Base-by-base conservation (phyloP, 805 yeast species). In the Hanseniaspora vineae region DNA sequence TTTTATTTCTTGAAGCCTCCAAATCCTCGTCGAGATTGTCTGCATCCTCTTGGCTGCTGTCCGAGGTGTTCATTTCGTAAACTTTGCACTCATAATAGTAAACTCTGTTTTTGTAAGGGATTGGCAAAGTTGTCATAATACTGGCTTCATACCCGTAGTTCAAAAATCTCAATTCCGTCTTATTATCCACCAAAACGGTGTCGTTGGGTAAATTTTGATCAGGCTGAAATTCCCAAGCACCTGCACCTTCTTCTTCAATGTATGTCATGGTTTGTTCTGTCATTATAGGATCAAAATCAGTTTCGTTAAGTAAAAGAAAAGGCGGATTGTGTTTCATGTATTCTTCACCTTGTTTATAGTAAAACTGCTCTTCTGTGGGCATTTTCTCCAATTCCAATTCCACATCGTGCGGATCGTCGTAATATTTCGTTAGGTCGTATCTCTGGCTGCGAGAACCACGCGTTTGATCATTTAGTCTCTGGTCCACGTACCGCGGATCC, bases 41-140 rank as follows among this genome's bases (percentile, higher is more conserved):
- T 5, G 6, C 19, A 9, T 35, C 40, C n/a, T 55, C 19, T 47
- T 50, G 46, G 0, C 76, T 64, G 40, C 61, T 66, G n/a, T 55
- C 60, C 2, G 83, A 78, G 46, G 76, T 70, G 9, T 80, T 78
- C 20, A 80, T 58, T 39, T 82, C 87, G 64, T 78, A 88, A 1
- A 92, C 74, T 58, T 92, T 92, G 39, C 81, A 76, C 60, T 89
- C 97, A 68, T 83, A 87, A 66, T 90, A 89, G 58, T 86, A 87
- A 3, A 86, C 90, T 47, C 85, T 92, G 58, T 84, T 86, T 50
- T 75, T 76, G 56, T 73, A 73, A 15, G 96, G 96, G 2, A 89
- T 71, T 0, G 96, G 97, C 50, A 89, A 67, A 64, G 86, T 89
- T 2, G 96, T 80, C 60, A 78, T 86, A 8, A 81, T 72, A 2